Base-by-base conservation (phyloP, 345 rosid species). In the Zanthoxylum bungeanum region DNA sequence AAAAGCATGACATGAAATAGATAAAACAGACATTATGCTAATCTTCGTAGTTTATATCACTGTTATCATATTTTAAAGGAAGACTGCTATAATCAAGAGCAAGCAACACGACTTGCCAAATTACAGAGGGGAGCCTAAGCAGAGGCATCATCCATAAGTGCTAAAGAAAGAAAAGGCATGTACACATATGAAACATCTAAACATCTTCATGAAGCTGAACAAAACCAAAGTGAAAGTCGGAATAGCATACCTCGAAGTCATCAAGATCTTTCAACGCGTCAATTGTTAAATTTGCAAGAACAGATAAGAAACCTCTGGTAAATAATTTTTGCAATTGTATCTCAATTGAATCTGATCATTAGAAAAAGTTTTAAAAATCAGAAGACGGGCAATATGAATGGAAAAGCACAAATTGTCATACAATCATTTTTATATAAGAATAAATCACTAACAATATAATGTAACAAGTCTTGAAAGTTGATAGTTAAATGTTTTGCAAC, bases 211-310 rank as follows among this genome's bases (percentile, higher is more conserved):
- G 17, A 68, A 62, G 74, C 60, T 47, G 27, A 66, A 36, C 59
- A 28, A 22, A 69, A n/a, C n/a, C n/a, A n/a, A 60, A 3, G 42
- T 64, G 66, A 73, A 63, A 16, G 17, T 44, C 28, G 55, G 65
- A 21, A 67, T 42, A 64, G 50, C 73, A 51, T 82, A 92, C 99
- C 99, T 95, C 98, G 79, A 89, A 70, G 55, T 90, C 87, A 30
- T 83, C 83, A 65, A 84, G 83, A 86, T 84, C 84, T 68, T 89
- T 92, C 47, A 86, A 77, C 56, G 79, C 39, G 51, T 87, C 87
- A n/a, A 95, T 66, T 3, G 76, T 69, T 81, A 92, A 77, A 82
- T 87, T 83, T 16, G 83, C 87, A 70, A 95, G 88, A 72, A 80
- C 60, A 2, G 88, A 56, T 12, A 89, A 92, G 64, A 85, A 79